phyloP scores from a whole-genome alignment of 345 rosid genomes.

The Cardamine occulta region DNA sequence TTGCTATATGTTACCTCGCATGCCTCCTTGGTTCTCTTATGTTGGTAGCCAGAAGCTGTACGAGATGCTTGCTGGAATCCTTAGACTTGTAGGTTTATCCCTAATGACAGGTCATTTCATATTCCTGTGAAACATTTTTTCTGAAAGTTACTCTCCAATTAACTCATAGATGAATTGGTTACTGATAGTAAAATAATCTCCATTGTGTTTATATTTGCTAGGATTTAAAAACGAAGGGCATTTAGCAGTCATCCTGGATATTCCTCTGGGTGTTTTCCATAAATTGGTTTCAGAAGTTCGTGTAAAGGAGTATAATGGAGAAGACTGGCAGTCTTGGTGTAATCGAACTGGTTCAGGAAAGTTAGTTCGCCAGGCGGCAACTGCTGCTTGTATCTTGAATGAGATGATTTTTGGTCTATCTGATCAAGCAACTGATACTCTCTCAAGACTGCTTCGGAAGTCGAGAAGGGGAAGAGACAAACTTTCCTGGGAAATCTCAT shows the following conservation, averaged over 20 bases:
- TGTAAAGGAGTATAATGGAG: constrained; percentile 59
- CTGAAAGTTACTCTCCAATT: constrained; percentile 19
- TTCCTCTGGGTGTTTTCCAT: constrained; percentile 68
- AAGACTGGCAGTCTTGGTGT: constrained; percentile 88
- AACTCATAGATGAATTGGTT: constrained; percentile 32
- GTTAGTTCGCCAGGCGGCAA: constrained; percentile 77
- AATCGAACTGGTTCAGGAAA: constrained; percentile 75
- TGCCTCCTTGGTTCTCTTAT: constrained; percentile 87
- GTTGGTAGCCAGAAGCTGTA: constrained; percentile 77
- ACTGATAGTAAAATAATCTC: constrained; percentile 34
- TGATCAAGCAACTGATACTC: constrained; percentile 55
- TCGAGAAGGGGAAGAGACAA: constrained; percentile 44
- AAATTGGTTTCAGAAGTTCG: constrained; percentile 78
- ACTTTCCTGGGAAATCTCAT: constrained; percentile 63
- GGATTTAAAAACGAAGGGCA: constrained; percentile 62
- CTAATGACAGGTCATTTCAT: constrained; percentile 72
- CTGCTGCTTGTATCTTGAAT: constrained; percentile 81
- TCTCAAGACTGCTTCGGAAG: constrained; percentile 61
- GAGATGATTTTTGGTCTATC: constrained; percentile 91
- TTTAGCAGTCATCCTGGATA: constrained; percentile 70
- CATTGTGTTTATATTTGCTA: constrained; percentile 51
- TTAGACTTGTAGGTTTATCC: constrained; percentile 89
- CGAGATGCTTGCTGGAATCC: constrained; percentile 73
- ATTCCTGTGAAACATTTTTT: constrained; percentile 41
- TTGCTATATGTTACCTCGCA: constrained; percentile 62